Conservation (phyloP, 805 yeast genomes). For the Lipomyces yamanashiensis region DNA sequence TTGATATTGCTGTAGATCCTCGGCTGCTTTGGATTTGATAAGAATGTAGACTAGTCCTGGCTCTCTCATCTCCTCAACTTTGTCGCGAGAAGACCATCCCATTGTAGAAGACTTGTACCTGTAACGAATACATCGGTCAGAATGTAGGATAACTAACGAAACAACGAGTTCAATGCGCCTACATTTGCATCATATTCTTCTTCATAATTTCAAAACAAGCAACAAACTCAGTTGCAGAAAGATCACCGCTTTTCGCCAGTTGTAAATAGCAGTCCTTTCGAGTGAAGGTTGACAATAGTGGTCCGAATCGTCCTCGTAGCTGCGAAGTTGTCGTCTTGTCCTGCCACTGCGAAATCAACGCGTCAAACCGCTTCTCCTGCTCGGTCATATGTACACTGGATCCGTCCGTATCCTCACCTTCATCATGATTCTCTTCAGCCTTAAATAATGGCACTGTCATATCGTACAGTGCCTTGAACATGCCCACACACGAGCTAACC, state of each 20-base stretch:
- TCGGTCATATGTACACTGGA: neutral
- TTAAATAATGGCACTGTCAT: neutral
- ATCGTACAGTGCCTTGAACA: neutral
- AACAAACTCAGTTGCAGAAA: conserved; percentile 18
- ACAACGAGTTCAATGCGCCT: neutral
- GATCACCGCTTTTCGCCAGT: conserved; percentile 13
- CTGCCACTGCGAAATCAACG: neutral
- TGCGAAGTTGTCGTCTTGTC: neutral
- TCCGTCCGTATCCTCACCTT: neutral
- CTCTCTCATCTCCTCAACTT: conserved; percentile 36
- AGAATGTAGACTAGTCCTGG: conserved; percentile 33
- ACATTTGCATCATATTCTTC: conserved; percentile 32
- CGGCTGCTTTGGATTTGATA: conserved; percentile 10
- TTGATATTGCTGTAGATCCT: neutral
- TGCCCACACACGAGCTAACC: neutral
- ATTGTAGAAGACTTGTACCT: conserved; percentile 30
- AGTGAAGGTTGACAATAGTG: neutral
- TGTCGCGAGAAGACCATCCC: conserved; percentile 34
- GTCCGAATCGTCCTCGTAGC: neutral
- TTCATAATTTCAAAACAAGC: conserved; percentile 33
- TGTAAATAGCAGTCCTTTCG: neutral
- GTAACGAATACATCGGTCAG: neutral
- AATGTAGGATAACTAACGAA: neutral
- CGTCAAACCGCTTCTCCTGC: conserved; percentile 7
- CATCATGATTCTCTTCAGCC: neutral